These are phyloP conservation scores for Magnaporthiopsis incrustans DNA, from an alignment of 2,329 filamentous ascomycete genomes.

Conservation along the genomic window DNA sequence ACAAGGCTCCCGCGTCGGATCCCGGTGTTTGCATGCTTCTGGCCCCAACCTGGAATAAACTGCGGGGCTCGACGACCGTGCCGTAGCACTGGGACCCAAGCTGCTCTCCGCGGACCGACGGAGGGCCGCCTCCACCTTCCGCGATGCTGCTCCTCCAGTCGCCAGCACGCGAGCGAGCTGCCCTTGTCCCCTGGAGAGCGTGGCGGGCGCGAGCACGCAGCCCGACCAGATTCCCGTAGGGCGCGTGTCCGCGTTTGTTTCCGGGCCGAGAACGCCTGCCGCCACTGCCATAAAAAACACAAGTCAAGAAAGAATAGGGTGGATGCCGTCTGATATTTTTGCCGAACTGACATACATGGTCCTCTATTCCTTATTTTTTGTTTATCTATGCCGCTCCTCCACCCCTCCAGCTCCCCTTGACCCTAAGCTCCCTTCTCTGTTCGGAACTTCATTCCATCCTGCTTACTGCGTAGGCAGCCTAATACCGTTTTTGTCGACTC, in stretches of 20 bases:
- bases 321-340: background rate
- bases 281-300: background rate
- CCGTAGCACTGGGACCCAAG: background rate
- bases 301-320: background rate
- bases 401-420: background rate
- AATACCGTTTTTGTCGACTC: background rate
- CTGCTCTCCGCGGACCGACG: background rate
- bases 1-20: background rate
- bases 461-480: background rate
- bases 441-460: background rate
- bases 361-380: background rate
- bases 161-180: background rate
- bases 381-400: background rate
- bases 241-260: background rate
- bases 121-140: background rate
- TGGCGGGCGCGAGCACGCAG: background rate
- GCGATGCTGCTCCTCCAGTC: background rate
- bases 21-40: background rate
- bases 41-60: background rate
- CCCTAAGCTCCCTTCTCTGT: background rate
- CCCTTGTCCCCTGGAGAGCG: too few species aligned
- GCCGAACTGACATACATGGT: background rate
- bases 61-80: background rate
- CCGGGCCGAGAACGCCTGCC: too few species aligned
- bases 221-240: background rate